Evolutionary conservation across 306 rosid genomes (phyloP).

Genomic region (Argentina anserina): DNA sequence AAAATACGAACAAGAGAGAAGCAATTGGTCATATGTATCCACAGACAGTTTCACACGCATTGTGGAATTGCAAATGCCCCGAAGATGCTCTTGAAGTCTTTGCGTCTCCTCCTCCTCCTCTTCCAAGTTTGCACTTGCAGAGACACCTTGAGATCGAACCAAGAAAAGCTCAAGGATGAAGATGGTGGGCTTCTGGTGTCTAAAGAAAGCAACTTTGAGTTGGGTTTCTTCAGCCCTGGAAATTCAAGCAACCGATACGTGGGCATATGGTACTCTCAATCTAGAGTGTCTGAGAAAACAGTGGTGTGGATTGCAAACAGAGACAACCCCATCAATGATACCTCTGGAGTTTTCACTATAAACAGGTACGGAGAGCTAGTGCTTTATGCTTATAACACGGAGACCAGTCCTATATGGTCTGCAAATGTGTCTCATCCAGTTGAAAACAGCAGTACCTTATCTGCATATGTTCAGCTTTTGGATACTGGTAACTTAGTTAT

Average conservation of each 20-base stretch:
- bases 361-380: slow-evolving; percentile 5
- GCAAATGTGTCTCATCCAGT: neutral
- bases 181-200: slow-evolving; percentile 39
- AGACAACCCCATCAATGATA: slow-evolving; percentile 27
- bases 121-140: neutral
- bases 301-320: slow-evolving; percentile 42
- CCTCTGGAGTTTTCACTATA: slow-evolving; percentile 7
- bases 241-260: neutral
- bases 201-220: slow-evolving; percentile 30
- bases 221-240: slow-evolving; percentile 24
- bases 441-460: neutral
- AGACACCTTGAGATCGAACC: neutral
- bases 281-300: neutral
- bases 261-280: slow-evolving; percentile 45
- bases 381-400: neutral
- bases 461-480: slow-evolving; percentile 8
- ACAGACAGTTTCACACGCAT: neutral
- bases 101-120: neutral
- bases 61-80: neutral
- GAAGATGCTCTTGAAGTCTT: neutral
- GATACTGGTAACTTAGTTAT: slow-evolving; percentile 22
- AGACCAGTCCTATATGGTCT: slow-evolving; percentile 4
- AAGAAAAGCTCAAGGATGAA: slow-evolving; percentile 30
- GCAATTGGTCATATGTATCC: neutral
- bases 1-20: neutral